Conservation (phyloP, 1,139 yeast genomes). For the Eremothecium gossypii region DNA sequence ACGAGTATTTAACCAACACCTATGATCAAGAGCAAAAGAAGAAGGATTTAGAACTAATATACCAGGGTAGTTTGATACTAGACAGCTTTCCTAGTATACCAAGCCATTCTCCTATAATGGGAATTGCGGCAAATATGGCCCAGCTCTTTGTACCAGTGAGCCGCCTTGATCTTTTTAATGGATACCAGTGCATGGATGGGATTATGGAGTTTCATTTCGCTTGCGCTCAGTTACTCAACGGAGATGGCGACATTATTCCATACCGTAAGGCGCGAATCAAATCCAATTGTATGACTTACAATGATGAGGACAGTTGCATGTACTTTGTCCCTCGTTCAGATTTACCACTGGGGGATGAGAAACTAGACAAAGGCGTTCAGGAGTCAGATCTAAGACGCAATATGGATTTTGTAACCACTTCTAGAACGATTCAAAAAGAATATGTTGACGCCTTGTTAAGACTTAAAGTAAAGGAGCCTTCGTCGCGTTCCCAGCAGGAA, state of each 20-base stretch:
- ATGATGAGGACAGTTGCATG: not conserved
- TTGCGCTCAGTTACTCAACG: not conserved
- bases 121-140: constrained; percentile 21
- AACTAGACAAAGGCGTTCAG: constrained; percentile 2
- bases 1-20: constrained; percentile 18
- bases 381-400: not conserved
- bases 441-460: not conserved
- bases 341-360: not conserved
- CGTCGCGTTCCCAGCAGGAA: not conserved
- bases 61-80: constrained; percentile 17
- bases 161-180: not conserved
- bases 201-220: not conserved
- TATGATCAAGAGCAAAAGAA: constrained; percentile 15
- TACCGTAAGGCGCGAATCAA: not conserved
- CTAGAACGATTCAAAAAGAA: not conserved
- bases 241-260: not conserved
- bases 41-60: constrained; percentile 13
- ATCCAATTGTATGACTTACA: not conserved
- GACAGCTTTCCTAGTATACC: constrained; percentile 12
- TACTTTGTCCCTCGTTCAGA: not conserved
- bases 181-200: not conserved
- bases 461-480: not conserved
- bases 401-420: not conserved
- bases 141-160: constrained; percentile 21
- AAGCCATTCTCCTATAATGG: constrained; percentile 15